Base-by-base conservation (phyloP, 2,329 filamentous ascomycete genomes). In the Ascomycota sp. region DNA sequence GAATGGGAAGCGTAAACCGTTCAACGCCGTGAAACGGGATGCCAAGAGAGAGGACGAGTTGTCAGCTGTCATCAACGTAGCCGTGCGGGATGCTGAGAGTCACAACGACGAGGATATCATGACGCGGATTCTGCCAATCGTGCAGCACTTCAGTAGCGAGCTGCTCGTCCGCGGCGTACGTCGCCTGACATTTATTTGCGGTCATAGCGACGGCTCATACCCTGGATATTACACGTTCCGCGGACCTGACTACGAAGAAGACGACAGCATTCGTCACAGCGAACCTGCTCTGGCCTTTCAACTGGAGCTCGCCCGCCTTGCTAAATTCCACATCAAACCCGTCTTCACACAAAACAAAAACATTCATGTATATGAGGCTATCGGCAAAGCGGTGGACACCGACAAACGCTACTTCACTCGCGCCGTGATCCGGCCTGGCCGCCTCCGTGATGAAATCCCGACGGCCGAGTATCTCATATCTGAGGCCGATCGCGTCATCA, bases 261-360 rank as follows among this genome's bases (percentile, higher is more conserved):
- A 98, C 48, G 72, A 80, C 54, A 92, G 79, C 55, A 95, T 98
- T 50, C 86, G 89, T 61, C 86, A 98, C 64, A 91, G 72, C 42
- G 89, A 98, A 59, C 89, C 89, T 33, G 86, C 89, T 36, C 67
- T 93, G 55, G 84, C 89, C 50, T 98, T 95, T 80, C 89, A 98
- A 65, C 79, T 95, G 53, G 89, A 98, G 59, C 74, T 98, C 41
- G 77, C 75, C 38, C 79, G 89, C 54, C 71, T 98, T 25, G 79
- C 78, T 49, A 95, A 93, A 62, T 98, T 98, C 71, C 76, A 83
- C 61, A 92, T 95, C 59, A 91, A 84, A 62, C 86, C 89, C 2
- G 83, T 98, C 34, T 98, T 98, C 61, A 95, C 89, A 0, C 84
- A 95, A 59, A 98, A 98, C 66, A 79, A 91, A 51, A 95, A 92